These are phyloP conservation scores for Penicillium sp. DNA, from an alignment of 2,329 filamentous ascomycete genomes.

Conservation along the genomic window DNA sequence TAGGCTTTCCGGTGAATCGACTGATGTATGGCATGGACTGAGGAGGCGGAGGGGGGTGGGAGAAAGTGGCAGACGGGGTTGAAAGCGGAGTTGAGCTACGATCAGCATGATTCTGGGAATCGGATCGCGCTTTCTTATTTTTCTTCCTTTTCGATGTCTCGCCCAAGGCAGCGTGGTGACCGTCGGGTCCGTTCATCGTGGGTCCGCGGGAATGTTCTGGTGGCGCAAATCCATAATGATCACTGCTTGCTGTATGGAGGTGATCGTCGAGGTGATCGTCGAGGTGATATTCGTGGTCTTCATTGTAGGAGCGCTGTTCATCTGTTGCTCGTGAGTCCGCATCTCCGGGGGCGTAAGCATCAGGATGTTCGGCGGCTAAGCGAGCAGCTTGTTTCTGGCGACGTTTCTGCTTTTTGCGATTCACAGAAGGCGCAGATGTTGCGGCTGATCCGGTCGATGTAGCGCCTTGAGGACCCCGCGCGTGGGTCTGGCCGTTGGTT, in stretches of 20 bases:
- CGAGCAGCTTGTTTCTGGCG: slow-evolving; percentile 78
- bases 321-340: slow-evolving; percentile 30
- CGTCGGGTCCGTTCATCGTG: slow-evolving; percentile 21
- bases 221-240: slow-evolving; percentile 53
- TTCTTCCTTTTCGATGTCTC: slow-evolving; percentile 45
- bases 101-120: slow-evolving; percentile 36
- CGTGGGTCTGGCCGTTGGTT: slow-evolving; percentile 30
- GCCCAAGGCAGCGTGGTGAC: slow-evolving; percentile 20
- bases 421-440: slow-evolving; percentile 50
- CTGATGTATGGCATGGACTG: slow-evolving; percentile 44
- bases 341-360: slow-evolving; percentile 26
- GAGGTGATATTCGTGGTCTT: slow-evolving; percentile 33
- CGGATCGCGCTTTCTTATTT: slow-evolving; percentile 36
- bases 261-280: slow-evolving; percentile 40
- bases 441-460: slow-evolving; percentile 11
- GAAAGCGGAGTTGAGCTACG: slow-evolving; percentile 40
- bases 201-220: slow-evolving; percentile 17
- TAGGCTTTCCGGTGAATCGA: slow-evolving; percentile 47
- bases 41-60: slow-evolving; percentile 43
- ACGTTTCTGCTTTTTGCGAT: slow-evolving; percentile 94
- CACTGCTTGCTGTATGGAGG: slow-evolving; percentile 50
- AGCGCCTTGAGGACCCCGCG: slow-evolving; percentile 22
- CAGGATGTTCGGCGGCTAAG: slow-evolving; percentile 56
- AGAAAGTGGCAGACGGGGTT: slow-evolving; percentile 45
- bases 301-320: slow-evolving; percentile 27